phyloP scores from a whole-genome alignment of 176 grass and related monocot species.

The Eleusine indica region DNA sequence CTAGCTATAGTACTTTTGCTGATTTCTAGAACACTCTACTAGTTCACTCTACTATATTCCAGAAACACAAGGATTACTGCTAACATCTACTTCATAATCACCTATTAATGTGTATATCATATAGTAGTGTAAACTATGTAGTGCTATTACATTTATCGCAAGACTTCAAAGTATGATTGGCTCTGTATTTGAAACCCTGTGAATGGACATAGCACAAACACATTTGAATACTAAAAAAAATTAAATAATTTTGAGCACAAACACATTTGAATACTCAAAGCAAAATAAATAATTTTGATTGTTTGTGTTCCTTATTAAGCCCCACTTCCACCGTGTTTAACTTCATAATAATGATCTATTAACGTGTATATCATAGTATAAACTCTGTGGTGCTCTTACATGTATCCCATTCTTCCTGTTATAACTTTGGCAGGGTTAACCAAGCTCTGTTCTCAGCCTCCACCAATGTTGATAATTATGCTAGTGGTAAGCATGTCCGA shows the following conservation, averaged over 20 bases:
- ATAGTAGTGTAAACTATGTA: background rate
- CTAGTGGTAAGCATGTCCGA: constrained; percentile 62
- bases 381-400: constrained; percentile 17
- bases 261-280: background rate
- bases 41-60: too few relatives aligned
- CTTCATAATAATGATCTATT: constrained; percentile 28
- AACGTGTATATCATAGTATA: constrained; percentile 13
- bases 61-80: too few relatives aligned
- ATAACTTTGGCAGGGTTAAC: constrained; percentile 70
- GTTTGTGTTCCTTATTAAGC: constrained; percentile 5
- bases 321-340: constrained; percentile 18
- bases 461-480: constrained; percentile 68
- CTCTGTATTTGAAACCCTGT: background rate
- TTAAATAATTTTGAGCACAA: background rate
- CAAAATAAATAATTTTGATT: background rate
- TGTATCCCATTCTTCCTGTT: constrained; percentile 27
- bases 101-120: background rate
- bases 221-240: background rate
- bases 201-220: constrained; percentile 4
- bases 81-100: constrained; percentile 24
- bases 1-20: too few relatives aligned
- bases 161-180: background rate
- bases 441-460: constrained; percentile 80
- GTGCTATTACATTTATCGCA: too few relatives aligned
- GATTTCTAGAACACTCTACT: too few relatives aligned